Conservation (phyloP, 1,139 yeast genomes). For the Geotrichum carabidarum region DNA sequence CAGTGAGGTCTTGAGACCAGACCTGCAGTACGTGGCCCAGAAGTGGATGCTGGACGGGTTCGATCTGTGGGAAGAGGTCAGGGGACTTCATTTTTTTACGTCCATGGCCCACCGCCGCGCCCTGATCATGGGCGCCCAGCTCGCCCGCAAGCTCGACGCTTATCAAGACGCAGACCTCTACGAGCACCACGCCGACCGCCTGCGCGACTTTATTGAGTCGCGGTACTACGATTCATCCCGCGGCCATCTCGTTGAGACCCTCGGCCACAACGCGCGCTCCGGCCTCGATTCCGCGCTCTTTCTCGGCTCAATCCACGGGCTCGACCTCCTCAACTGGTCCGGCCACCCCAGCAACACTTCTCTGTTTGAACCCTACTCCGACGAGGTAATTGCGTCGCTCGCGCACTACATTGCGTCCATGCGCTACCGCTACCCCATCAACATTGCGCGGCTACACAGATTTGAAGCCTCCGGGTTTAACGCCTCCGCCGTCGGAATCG, state of each 20-base stretch:
- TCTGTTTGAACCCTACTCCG: conserved; percentile 32
- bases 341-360: conserved; percentile 34
- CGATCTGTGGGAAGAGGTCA: conserved; percentile 91
- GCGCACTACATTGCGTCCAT: conserved; percentile 49
- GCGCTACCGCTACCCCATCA: conserved; percentile 71
- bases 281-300: conserved; percentile 81
- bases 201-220: conserved; percentile 39
- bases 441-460: conserved; percentile 45
- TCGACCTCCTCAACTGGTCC: conserved; percentile 53
- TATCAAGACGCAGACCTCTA: conserved; percentile 34
- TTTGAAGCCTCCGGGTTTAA: conserved; percentile 26
- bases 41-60: conserved; percentile 68
- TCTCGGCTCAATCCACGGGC: conserved; percentile 49
- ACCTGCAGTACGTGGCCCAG: conserved; percentile 57
- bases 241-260: conserved; percentile 67
- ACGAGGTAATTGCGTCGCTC: conserved; percentile 31
- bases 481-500: conserved; percentile 48
- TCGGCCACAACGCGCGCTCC: conserved; percentile 47
- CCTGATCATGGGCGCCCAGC: conserved; percentile 50
- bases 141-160: conserved; percentile 43
- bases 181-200: conserved; percentile 28
- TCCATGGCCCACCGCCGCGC: conserved; percentile 69
- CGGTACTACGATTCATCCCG: conserved; percentile 34
- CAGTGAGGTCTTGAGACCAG: conserved; percentile 56
- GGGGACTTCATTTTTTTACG: conserved; percentile 73